A percentile compares a stretch with the other conserved stretches of the same genome.
Conservation (phyloP, 2,329 filamentous ascomycete species). For the Neonectria sp. region DNA sequence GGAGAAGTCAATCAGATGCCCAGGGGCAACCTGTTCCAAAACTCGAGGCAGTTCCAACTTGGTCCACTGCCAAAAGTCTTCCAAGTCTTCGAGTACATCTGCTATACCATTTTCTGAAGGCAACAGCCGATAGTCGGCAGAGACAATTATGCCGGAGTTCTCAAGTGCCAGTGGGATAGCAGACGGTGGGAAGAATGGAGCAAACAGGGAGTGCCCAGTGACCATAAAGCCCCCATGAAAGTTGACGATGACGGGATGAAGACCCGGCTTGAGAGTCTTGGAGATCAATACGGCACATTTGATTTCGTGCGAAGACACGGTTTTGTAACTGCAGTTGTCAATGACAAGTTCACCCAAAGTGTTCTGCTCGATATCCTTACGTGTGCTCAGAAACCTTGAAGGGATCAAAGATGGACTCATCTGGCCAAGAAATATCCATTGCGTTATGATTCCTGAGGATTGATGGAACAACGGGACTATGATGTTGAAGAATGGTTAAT, state of each 20-base stretch:
- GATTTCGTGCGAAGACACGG: conserved; percentile 35
- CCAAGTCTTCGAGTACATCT: conserved; percentile 46
- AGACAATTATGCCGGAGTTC: conserved; percentile 45
- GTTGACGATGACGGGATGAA: conserved; percentile 42
- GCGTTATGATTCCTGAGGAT: neutral
- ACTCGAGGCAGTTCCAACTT: conserved; percentile 16
- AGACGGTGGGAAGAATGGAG: conserved; percentile 45
- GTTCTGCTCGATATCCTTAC: conserved; percentile 19
- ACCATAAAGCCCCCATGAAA: conserved; percentile 49
- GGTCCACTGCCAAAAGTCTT: conserved; percentile 48
- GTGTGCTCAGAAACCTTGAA: conserved; percentile 38
- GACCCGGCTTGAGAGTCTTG: conserved; percentile 40
- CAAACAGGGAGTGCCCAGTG: conserved; percentile 39
- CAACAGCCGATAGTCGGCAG: conserved; percentile 44
- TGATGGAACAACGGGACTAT: neutral
- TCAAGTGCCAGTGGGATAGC: conserved; percentile 41
- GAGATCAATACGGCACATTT: conserved; percentile 45
- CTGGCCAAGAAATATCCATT: conserved; percentile 38
- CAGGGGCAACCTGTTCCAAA: conserved; percentile 24
- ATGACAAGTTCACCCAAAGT: accelerated
- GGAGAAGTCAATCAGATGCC: conserved; percentile 31
- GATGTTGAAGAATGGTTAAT: neutral
- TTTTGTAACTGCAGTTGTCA: conserved; percentile 36
- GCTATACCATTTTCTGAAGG: conserved; percentile 44
- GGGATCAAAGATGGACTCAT: conserved; percentile 39